phyloP scores from a whole-genome alignment of 371 early-diverging fungal species.

The Choanephora cucurbitarum region DNA sequence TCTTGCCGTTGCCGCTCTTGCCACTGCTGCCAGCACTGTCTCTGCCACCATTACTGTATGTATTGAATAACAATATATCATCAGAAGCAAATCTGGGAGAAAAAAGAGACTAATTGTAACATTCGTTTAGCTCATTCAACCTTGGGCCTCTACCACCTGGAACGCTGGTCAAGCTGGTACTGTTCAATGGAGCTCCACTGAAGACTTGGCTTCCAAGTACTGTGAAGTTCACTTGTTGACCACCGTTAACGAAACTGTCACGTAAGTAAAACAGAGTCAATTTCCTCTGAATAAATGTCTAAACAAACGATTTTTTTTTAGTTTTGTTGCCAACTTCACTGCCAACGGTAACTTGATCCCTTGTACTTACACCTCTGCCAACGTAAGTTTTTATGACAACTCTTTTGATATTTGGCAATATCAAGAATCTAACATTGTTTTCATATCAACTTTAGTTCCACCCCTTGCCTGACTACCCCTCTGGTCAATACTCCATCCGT shows the following conservation, averaged over 20 bases:
- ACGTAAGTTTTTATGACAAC: slow-evolving; percentile 8
- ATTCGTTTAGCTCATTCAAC: slow-evolving; percentile 15
- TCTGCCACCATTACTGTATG: slow-evolving; percentile 21
- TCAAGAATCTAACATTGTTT: neutral
- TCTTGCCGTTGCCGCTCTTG: slow-evolving; percentile 13
- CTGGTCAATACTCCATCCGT: slow-evolving; percentile 26
- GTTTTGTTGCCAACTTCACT: slow-evolving; percentile 27
- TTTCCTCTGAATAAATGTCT: neutral
- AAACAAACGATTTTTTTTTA: neutral
- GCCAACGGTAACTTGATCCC: slow-evolving; percentile 24
- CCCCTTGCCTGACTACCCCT: slow-evolving; percentile 23
- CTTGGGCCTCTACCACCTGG: slow-evolving; percentile 18
- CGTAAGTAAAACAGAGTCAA: slow-evolving; percentile 7
- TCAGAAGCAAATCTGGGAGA: neutral
- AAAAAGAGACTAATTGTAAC: neutral
- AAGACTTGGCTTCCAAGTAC: slow-evolving; percentile 3
- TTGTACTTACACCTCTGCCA: slow-evolving; percentile 21
- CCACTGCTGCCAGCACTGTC: slow-evolving; percentile 9
- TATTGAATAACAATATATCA: neutral
- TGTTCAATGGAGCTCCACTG: slow-evolving; percentile 17
- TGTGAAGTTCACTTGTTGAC: slow-evolving; percentile 30
- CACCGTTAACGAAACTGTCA: slow-evolving; percentile 15
- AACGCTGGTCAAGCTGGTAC: slow-evolving; percentile 14
- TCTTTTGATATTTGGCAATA: neutral
- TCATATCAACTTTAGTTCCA: slow-evolving; percentile 11